These are phyloP conservation scores for Exsudoporus frostii DNA, from an alignment of 768 basidiomycete genomes.

Conservation along the genomic window DNA sequence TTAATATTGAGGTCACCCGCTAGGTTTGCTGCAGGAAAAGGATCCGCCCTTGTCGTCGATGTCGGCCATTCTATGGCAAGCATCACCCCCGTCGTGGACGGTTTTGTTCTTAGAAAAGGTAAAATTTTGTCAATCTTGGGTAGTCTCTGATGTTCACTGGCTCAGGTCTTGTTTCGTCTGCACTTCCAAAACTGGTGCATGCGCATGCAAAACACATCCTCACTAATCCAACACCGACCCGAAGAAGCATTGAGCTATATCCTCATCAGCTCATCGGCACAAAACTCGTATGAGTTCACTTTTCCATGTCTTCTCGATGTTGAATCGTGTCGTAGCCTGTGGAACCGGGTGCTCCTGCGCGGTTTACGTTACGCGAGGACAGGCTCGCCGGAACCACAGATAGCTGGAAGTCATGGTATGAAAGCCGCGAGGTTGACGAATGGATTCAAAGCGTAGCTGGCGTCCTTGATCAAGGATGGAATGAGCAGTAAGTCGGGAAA, in stretches of 20 bases:
- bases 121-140: neutral
- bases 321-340: slow-evolving; percentile 55
- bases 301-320: neutral
- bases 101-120: slow-evolving; percentile 97
- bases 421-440: slow-evolving; percentile 82
- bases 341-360: slow-evolving; percentile 61
- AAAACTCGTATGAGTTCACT: slow-evolving; percentile 50
- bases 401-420: slow-evolving; percentile 79
- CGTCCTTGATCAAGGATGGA: slow-evolving; percentile 84
- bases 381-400: slow-evolving; percentile 68
- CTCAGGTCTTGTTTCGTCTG: slow-evolving; percentile 73
- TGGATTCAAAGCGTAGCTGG: slow-evolving; percentile 90
- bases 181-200: slow-evolving; percentile 76
- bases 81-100: slow-evolving; percentile 94
- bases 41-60: slow-evolving; percentile 95
- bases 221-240: slow-evolving; percentile 42
- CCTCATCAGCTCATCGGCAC: slow-evolving; percentile 90
- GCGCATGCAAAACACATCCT: slow-evolving; percentile 74
- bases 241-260: slow-evolving; percentile 62
- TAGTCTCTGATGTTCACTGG: neutral
- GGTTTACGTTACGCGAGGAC: slow-evolving; percentile 72
- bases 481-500: slow-evolving; percentile 64
- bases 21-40: slow-evolving; percentile 95
- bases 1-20: slow-evolving; percentile 8
- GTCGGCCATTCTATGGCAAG: slow-evolving; percentile 87